Conservation (phyloP, 306 rosid genomes). For the Lathyrus aphaca region DNA sequence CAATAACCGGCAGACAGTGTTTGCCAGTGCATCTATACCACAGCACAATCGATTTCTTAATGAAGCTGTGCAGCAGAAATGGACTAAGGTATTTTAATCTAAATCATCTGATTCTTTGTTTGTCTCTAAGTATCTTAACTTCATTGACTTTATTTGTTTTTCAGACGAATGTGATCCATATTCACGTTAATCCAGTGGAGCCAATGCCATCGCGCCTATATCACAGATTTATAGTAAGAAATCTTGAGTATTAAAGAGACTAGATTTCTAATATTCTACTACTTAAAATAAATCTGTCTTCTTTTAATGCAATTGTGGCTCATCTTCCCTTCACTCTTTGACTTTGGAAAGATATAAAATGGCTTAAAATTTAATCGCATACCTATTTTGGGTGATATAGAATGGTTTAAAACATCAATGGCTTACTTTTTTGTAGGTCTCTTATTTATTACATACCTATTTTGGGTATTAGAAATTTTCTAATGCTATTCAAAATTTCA, state of each 20-base stretch:
- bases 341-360: conserved; percentile 23
- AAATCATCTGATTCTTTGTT: conserved; percentile 39
- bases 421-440: conserved; percentile 6
- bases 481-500: conserved; percentile 30
- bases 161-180: conserved; percentile 78
- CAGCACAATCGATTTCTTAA: conserved; percentile 82
- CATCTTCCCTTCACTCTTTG: conserved; percentile 26
- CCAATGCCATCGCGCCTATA: conserved; percentile 82
- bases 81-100: conserved; percentile 78
- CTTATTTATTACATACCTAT: conserved; percentile 24
- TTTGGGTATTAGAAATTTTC: conserved; percentile 36
- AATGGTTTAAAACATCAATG: conserved; percentile 12
- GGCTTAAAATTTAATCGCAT: conserved; percentile 22
- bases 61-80: conserved; percentile 90
- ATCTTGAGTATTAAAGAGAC: conserved; percentile 18
- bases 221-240: conserved; percentile 79
- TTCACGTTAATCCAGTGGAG: conserved; percentile 76
- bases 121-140: conserved; percentile 29
- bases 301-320: not conserved
- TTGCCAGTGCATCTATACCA: conserved; percentile 97
- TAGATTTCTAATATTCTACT: conserved; percentile 25
- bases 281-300: not conserved
- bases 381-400: conserved; percentile 24
- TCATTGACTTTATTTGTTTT: conserved; percentile 43
- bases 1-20: conserved; percentile 79